phyloP scores from a whole-genome alignment of 768 basidiomycete species.

The Auriculariales sp. region DNA sequence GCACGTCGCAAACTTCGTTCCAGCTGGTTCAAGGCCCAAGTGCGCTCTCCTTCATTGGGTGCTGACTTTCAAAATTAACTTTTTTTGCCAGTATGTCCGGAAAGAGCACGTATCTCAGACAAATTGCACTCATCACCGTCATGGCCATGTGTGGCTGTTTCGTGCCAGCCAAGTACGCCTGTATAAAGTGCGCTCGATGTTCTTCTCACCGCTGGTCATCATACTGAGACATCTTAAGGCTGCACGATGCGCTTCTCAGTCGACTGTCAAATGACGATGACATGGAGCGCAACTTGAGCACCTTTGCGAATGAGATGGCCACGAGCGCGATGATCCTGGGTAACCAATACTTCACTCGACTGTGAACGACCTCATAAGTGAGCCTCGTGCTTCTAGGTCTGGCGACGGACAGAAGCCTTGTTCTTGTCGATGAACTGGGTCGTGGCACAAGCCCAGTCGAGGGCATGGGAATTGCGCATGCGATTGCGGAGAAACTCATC shows the following conservation, averaged over 20 bases:
- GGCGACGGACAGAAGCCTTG: conserved; percentile 51
- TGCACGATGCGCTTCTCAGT: conserved; percentile 73
- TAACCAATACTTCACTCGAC: conserved; percentile 12
- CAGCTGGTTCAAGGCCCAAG: conserved; percentile 93
- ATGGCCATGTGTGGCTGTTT: conserved; percentile 88
- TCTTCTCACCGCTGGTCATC: neutral
- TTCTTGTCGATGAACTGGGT: conserved; percentile 87
- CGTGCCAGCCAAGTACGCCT: conserved; percentile 88
- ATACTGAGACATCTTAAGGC: conserved; percentile 21
- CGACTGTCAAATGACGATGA: conserved; percentile 91
- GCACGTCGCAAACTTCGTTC: conserved; percentile 70
- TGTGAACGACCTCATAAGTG: neutral
- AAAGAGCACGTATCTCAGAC: conserved; percentile 87
- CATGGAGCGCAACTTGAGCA: conserved; percentile 78
- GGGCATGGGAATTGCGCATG: conserved; percentile 70
- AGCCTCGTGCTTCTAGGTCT: conserved; percentile 32
- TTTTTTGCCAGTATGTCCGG: conserved; percentile 49
- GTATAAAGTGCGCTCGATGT: conserved; percentile 42
- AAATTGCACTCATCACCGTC: conserved; percentile 67
- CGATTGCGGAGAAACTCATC: conserved; percentile 69
- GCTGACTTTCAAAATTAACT: neutral
- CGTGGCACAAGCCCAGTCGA: conserved; percentile 79
- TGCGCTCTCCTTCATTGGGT: conserved; percentile 20
- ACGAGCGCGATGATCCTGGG: conserved; percentile 85
- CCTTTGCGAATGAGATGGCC: conserved; percentile 92